Conservation (phyloP, 306 rosid genomes). For the Erythrophleum fordii region DNA sequence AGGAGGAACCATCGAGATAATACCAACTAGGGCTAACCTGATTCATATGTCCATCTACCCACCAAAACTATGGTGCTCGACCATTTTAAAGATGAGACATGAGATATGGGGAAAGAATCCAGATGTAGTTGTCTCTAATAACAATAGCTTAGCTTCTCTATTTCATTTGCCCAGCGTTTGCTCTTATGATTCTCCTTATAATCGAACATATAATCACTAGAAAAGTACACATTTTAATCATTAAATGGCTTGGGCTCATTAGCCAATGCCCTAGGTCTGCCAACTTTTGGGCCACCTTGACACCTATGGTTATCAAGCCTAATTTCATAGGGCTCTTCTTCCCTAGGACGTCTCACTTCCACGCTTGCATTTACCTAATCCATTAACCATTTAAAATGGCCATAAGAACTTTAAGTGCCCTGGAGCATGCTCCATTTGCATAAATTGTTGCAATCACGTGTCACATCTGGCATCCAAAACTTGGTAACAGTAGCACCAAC, state of each 20-base stretch:
- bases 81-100: too few relatives aligned
- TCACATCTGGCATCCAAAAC: slow-evolving; percentile 76
- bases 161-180: too few relatives aligned
- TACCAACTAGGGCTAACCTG: too few relatives aligned
- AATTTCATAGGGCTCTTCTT: slow-evolving; percentile 82
- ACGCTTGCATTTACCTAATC: slow-evolving; percentile 86
- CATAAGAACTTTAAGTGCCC: slow-evolving; percentile 85
- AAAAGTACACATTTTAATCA: slow-evolving; percentile 68
- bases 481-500: slow-evolving; percentile 70
- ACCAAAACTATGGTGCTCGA: too few relatives aligned
- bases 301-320: slow-evolving; percentile 83
- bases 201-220: slow-evolving; percentile 64
- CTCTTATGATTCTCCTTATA: slow-evolving; percentile 73
- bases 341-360: slow-evolving; percentile 54
- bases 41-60: too few relatives aligned
- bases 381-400: slow-evolving; percentile 83
- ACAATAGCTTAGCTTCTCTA: too few relatives aligned
- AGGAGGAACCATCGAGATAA: too few relatives aligned
- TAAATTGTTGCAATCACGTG: slow-evolving; percentile 84
- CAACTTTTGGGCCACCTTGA: slow-evolving; percentile 78
- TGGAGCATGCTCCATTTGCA: slow-evolving; percentile 78
- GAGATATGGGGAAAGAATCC: too few relatives aligned
- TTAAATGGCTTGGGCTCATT: slow-evolving; percentile 69
- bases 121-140: too few relatives aligned
- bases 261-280: slow-evolving; percentile 66